Evolutionary conservation across 1,284 basidiomycete genomes (phyloP), one percentile per base, ranked within the genome.

Genomic region (Pyrrhoderma noxium): DNA sequence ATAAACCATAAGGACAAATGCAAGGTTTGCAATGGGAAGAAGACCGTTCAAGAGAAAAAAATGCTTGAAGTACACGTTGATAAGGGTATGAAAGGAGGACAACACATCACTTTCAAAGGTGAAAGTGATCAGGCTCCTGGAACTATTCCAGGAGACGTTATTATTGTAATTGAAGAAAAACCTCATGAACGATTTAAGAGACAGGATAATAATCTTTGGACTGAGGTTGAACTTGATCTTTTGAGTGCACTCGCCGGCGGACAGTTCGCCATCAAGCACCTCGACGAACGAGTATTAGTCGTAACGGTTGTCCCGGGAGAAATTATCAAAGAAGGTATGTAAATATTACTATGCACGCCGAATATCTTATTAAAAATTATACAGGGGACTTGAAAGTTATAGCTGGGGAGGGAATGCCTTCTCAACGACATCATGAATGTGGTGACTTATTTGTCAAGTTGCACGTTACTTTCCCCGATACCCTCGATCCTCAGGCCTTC

Each of bases 51-150:
- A 55, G 96, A 99, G 72, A 92, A 96, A 72, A 99, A 99, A 76
- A 87, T 98, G 59, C 75, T 99, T 62, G 96, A 99, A 71, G 96
- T 99, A 22, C 92, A 97, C 67, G 91, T 99, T 77, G 96, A 99
- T 79, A 97, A 95, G 77, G 96, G 96, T 52, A 99, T 99, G 96
- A 93, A 92, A 73, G 87, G 88, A 52, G 96, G 96, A 27, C 93
- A 98, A 71, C 94, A 93, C 19, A 93, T 99, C 67, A 84, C 81
- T 53, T 99, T 99, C 72, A 70, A 78, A 54, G 95, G 96, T 54
- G 96, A 99, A 74, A 93, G 90, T 62, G 96, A 99, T 68, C 95
- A 99, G 69, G 83, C 91, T 4, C 95, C 96, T 3, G 85, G 79
- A 35, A 84, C 90, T 36, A 79, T 90, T 53, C 87, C 96, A 1